Conservation (phyloP, 1,284 basidiomycete genomes). For the Ustilago xerochloae region DNA sequence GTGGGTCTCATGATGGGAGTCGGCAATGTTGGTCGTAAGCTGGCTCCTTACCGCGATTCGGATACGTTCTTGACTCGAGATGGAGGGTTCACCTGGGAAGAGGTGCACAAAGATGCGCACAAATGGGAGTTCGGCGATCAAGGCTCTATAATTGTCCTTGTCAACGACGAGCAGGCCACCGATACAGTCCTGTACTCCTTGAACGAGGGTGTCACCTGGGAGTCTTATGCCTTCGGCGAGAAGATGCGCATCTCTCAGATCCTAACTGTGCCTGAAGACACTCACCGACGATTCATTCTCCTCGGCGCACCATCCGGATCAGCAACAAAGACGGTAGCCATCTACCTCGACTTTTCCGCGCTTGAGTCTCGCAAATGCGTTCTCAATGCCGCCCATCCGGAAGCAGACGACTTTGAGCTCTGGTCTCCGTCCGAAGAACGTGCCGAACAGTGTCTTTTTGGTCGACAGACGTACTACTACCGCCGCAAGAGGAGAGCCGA, state of each 20-base stretch:
- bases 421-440: constrained; percentile 66
- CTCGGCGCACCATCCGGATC: constrained; percentile 76
- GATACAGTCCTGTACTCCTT: constrained; percentile 88
- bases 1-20: constrained; percentile 94
- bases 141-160: constrained; percentile 90
- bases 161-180: constrained; percentile 92
- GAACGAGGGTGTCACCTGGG: constrained; percentile 88
- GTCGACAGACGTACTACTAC: constrained; percentile 63
- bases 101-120: constrained; percentile 97
- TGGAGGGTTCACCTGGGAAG: constrained; percentile 97
- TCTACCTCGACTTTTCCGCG: constrained; percentile 89
- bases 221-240: constrained; percentile 85
- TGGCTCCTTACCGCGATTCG: constrained; percentile 84
- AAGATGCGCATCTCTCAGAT: constrained; percentile 81
- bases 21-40: constrained; percentile 90
- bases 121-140: constrained; percentile 98
- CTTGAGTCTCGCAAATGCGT: constrained; percentile 69
- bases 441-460: constrained; percentile 64
- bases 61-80: constrained; percentile 97
- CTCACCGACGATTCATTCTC: constrained; percentile 88
- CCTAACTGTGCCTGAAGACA: constrained; percentile 89
- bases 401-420: constrained; percentile 64
- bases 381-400: constrained; percentile 49
- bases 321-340: constrained; percentile 74
- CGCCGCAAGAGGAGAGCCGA: constrained; percentile 62